Percentiles rank a stretch among this genome's conserved stretches.
Conservation (phyloP, 208 protist genomes). For the Acanthamoeba healyi region DNA sequence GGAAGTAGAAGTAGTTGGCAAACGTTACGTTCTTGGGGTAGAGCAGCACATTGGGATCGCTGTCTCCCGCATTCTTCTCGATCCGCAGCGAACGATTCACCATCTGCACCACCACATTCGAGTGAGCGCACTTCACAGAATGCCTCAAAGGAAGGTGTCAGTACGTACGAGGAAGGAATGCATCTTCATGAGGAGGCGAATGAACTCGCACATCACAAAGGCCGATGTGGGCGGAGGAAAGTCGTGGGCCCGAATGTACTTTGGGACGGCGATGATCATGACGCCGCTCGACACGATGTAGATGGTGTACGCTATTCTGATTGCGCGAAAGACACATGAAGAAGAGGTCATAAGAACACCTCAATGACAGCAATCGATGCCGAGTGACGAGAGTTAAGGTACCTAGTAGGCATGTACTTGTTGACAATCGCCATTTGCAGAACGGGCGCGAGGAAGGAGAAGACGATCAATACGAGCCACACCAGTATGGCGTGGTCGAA, state of each 20-base stretch:
- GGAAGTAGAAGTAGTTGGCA: conserved; percentile 72
- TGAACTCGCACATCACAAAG: conserved; percentile 67
- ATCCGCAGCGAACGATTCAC: conserved; percentile 58
- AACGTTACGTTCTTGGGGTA: conserved; percentile 68
- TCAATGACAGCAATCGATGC: not conserved
- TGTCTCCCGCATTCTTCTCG: conserved; percentile 69
- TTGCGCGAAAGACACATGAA: not conserved
- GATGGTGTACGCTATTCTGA: conserved; percentile 9
- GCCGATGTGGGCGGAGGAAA: conserved; percentile 59
- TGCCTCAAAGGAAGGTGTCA: not conserved
- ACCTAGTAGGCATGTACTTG: conserved; percentile 34
- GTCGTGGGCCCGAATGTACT: conserved; percentile 45
- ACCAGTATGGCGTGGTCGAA: conserved; percentile 49
- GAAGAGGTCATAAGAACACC: not conserved
- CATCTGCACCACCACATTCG: not conserved
- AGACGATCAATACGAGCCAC: conserved; percentile 46
- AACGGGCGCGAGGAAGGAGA: conserved; percentile 54
- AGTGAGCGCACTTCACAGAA: too few species aligned
- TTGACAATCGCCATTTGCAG: conserved; percentile 65
- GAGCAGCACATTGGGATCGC: conserved; percentile 62
- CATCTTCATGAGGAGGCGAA: conserved; percentile 73
- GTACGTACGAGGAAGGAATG: conserved; percentile 36
- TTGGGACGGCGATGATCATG: conserved; percentile 40
- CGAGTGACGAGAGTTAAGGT: not conserved
- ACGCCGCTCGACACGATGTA: not conserved